phyloP scores from a whole-genome alignment of 352 stramenopile species.

The Phytopythium kandeliae region DNA sequence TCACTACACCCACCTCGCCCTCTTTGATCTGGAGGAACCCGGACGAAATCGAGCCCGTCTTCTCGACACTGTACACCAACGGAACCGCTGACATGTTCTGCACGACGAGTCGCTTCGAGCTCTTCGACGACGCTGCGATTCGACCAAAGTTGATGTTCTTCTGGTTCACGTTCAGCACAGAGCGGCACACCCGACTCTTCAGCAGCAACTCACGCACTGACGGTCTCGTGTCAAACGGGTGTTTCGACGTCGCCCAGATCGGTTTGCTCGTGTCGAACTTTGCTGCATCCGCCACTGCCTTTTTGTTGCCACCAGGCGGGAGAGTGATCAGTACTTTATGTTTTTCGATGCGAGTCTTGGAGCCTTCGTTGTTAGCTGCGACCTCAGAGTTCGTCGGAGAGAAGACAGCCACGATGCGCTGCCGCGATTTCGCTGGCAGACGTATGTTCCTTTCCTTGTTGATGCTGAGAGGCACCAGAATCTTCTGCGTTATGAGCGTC shows the following conservation, averaged over 20 bases:
- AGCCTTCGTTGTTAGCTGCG: constrained; percentile 24
- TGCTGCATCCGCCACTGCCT: constrained; percentile 49
- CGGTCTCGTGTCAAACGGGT: constrained; percentile 72
- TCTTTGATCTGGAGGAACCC: constrained; percentile 88
- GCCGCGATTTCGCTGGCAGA: constrained; percentile 67
- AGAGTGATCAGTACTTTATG: constrained; percentile 87
- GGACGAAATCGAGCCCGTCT: constrained; percentile 89
- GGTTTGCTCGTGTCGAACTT: constrained; percentile 56
- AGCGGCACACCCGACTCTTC: constrained; percentile 80
- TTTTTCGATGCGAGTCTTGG: constrained; percentile 77
- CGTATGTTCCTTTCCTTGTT: constrained; percentile 77
- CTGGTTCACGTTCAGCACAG: constrained; percentile 88
- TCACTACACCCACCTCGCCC: constrained; percentile 81
- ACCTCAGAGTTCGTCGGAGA: constrained; percentile 38
- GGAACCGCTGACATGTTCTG: constrained; percentile 86
- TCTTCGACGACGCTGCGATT: constrained; percentile 82
- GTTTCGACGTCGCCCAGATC: constrained; percentile 63
- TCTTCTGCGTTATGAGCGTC: constrained; percentile 58
- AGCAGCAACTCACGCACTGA: constrained; percentile 82
- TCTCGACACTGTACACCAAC: constrained; percentile 83
- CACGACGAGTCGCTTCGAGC: constrained; percentile 79
- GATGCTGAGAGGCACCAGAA: constrained; percentile 48
- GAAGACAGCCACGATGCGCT: constrained; percentile 80
- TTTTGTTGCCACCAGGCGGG: constrained; percentile 81
- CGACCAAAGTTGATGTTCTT: constrained; percentile 91